Evolutionary conservation across 2,329 filamentous ascomycete genomes (phyloP).

Genomic region (Botrytis fabae): DNA sequence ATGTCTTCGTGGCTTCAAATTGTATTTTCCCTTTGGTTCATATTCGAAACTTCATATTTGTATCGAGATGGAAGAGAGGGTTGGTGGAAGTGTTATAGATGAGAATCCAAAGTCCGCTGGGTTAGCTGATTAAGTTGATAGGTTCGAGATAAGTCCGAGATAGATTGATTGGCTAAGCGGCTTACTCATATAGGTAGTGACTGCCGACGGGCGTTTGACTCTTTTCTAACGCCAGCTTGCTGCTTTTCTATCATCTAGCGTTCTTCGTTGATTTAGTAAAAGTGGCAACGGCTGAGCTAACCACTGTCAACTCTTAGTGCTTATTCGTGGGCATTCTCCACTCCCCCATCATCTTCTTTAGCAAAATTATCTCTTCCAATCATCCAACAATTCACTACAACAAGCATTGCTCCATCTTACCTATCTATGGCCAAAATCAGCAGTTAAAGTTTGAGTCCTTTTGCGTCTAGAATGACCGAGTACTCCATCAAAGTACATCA

Average conservation of each 20-base stretch:
- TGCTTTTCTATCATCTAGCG: neutral
- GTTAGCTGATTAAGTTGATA: neutral
- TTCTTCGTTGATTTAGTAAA: neutral
- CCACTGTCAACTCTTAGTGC: neutral
- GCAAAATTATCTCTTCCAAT: neutral
- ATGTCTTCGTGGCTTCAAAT: neutral
- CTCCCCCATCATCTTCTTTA: conserved; percentile 1
- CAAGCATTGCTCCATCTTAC: neutral
- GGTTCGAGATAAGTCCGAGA: neutral
- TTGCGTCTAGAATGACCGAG: conserved; percentile 4
- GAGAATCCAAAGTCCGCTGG: neutral
- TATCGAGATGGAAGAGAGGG: neutral
- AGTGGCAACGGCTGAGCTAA: neutral
- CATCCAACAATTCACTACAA: neutral
- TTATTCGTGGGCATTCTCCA: conserved; percentile 12
- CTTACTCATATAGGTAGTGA: neutral
- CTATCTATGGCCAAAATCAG: neutral
- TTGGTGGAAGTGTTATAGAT: conserved; percentile 1
- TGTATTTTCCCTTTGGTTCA: neutral
- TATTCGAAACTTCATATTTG: neutral
- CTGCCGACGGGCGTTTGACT: conserved; percentile 6
- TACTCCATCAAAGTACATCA: conserved; percentile 11
- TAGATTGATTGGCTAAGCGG: neutral
- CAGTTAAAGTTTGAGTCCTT: neutral
- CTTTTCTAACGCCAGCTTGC: conserved; percentile 9